These are phyloP conservation scores for Sungouiozyma intestinalis DNA, from an alignment of 805 yeast genomes.

Conservation along the genomic window DNA sequence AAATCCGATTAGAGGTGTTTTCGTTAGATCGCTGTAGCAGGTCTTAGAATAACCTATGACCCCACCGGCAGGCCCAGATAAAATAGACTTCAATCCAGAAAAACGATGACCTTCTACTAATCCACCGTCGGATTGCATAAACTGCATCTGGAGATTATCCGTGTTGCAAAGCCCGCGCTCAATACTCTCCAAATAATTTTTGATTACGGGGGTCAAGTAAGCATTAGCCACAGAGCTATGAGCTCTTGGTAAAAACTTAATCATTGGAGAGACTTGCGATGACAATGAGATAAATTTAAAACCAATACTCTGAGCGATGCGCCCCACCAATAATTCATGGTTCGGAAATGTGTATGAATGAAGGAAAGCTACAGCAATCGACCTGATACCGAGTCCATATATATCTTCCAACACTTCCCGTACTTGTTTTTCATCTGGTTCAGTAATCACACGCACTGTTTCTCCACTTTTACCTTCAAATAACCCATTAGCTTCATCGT, in stretches of 20 bases:
- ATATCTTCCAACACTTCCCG: conserved; percentile 34
- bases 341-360: conserved; percentile 66
- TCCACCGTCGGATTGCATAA: conserved; percentile 97
- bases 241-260: conserved; percentile 63
- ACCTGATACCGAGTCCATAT: conserved; percentile 48
- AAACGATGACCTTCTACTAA: conserved; percentile 73
- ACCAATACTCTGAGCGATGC: conserved; percentile 54
- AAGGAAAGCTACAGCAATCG: conserved; percentile 60
- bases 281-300: conserved; percentile 62
- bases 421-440: conserved; percentile 39
- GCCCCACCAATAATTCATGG: conserved; percentile 53
- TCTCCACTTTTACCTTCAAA: conserved; percentile 61
- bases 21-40: conserved; percentile 47
- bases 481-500: conserved; percentile 20
- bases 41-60: conserved; percentile 89
- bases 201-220: conserved; percentile 69
- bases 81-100: conserved; percentile 78
- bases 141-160: conserved; percentile 43
- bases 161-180: conserved; percentile 50
- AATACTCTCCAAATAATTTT: conserved; percentile 51
- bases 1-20: conserved; percentile 62
- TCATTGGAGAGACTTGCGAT: conserved; percentile 64
- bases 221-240: conserved; percentile 77
- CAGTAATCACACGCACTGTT: conserved; percentile 43
- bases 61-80: conserved; percentile 98